Evolutionary conservation across 208 protist genomes (phyloP).

Genomic region (Porcisia deanei): DNA sequence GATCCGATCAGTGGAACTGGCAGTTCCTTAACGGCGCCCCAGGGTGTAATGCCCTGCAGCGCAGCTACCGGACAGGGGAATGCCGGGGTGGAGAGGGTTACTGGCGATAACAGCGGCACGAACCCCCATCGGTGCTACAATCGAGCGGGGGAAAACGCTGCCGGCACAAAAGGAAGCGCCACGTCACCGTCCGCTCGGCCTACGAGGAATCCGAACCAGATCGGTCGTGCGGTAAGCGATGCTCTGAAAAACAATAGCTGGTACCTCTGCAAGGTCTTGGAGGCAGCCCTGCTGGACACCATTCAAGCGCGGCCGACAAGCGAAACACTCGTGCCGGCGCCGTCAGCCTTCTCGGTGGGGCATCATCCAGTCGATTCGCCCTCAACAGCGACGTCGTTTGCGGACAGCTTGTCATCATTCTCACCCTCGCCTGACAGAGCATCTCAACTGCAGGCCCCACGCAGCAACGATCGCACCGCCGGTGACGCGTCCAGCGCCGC

Average conservation of each 20-base stretch:
- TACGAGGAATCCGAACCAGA: conserved; percentile 77
- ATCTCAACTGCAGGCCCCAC: background rate
- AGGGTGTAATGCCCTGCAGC: background rate
- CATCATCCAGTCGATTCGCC: background rate
- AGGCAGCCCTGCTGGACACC: conserved; percentile 50
- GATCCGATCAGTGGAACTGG: background rate
- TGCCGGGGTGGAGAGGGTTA: background rate
- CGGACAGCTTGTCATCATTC: background rate
- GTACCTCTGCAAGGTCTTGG: conserved; percentile 69
- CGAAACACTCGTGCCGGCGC: background rate
- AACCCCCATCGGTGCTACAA: background rate
- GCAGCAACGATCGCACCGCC: background rate
- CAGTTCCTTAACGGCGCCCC: conserved; percentile 1
- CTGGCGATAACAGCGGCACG: background rate
- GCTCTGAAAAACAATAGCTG: conserved; percentile 58
- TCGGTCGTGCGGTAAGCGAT: conserved; percentile 66
- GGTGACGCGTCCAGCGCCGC: background rate
- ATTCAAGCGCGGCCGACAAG: conserved; percentile 21
- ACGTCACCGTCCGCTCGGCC: background rate
- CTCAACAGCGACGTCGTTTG: background rate
- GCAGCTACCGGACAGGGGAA: background rate
- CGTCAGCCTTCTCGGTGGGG: background rate
- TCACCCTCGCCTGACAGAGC: conserved; percentile 4
- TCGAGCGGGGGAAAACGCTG: background rate
- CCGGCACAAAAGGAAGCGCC: background rate